Evolutionary conservation across 202 grass and related monocot genomes (phyloP), one percentile per base, ranked within the genome.

Genomic region (Schoenoplectus tabernaemontani): DNA sequence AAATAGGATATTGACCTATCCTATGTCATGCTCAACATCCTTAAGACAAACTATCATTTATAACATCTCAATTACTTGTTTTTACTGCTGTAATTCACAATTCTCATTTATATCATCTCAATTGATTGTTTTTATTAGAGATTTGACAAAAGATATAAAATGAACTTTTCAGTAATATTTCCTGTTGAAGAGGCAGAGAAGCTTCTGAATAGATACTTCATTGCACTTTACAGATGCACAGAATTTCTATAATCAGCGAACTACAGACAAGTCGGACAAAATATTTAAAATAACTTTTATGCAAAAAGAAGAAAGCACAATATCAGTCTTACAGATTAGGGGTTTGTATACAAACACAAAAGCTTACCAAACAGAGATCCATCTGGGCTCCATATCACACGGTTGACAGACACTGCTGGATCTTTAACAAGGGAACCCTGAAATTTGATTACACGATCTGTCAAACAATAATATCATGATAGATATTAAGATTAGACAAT

Each of bases 311-410:
- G n/a, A n/a, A n/a, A n/a, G 16, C 81, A 59, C 3, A 59, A 87
- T 78, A 48, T 5, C 47, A 20, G 28, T 56, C 30, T 36, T 24
- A 54, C 26, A 36, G 30, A n/a, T 33, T 10, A 47, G 7, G 17
- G 17, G 17, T 51, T 51, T 24, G 19, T 16, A 54, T 37, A 34
- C n/a, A 23, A 90, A 62, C 38, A 78, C 48, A 77, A 37, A 82
- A 88, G 63, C 90, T 88, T 91, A 96, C 96, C 96, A 78, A 99
- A 96, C 75, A 96, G 90, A 48, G 83, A 85, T 66, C 96, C 96
- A 88, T 99, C 96, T 36, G 92, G 83, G 83, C 87, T 96, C 96
- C 96, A 99, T 84, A 93, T 93, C 82, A 99, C 87, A 38, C 96
- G 96, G 82, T 99, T 99, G 86, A 96, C 96, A 63, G 83, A 93